phyloP scores from a whole-genome alignment of 345 rosid genomes.

The Clarkia xantiana region DNA sequence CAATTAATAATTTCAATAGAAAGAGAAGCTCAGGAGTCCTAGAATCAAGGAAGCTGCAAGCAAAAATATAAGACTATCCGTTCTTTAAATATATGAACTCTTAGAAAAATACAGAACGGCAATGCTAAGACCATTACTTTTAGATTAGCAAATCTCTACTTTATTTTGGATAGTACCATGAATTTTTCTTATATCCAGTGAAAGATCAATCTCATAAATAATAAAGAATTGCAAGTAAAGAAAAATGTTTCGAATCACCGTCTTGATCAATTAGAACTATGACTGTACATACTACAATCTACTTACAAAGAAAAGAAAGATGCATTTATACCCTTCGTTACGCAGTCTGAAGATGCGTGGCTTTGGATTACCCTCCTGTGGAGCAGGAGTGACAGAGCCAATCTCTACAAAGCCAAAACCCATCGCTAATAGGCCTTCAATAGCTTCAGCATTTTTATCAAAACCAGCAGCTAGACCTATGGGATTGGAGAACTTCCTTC shows the following conservation, averaged over 20 bases:
- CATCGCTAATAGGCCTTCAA: constrained; percentile 74
- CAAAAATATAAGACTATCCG: background rate
- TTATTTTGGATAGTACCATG: background rate
- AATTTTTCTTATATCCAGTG: background rate
- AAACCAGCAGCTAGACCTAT: constrained; percentile 98
- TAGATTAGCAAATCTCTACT: background rate
- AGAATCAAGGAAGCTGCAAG: background rate
- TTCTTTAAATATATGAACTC: background rate
- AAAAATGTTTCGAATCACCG: background rate
- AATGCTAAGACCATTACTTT: too few relatives aligned
- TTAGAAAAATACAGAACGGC: background rate
- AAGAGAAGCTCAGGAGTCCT: background rate
- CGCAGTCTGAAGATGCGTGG: constrained; percentile 87
- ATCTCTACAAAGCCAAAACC: constrained; percentile 98
- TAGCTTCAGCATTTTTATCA: constrained; percentile 95
- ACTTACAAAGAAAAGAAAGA: constrained; percentile 1
- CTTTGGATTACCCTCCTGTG: constrained; percentile 92
- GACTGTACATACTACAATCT: background rate
- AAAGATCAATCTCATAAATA: background rate
- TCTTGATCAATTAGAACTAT: background rate
- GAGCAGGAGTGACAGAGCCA: constrained; percentile 92
- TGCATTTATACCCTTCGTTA: constrained; percentile 50
- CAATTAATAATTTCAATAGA: background rate
- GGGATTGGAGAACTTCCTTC: constrained; percentile 91
- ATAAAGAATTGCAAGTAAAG: background rate